Conservation (phyloP, 2,329 filamentous ascomycete genomes). For the Alternaria metachromatica region DNA sequence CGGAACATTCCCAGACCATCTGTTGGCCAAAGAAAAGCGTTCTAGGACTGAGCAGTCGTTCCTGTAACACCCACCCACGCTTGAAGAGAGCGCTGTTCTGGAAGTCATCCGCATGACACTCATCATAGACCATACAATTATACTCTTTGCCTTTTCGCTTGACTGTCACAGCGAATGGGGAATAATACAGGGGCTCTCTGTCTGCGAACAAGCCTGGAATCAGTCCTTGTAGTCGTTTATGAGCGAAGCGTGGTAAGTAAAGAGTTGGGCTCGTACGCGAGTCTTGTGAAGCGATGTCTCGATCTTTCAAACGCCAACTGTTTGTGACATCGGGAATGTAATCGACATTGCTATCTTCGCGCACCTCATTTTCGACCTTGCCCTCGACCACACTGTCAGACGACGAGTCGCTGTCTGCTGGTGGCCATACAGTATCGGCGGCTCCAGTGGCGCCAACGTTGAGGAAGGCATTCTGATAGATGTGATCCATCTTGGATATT, state of each 20-base stretch:
- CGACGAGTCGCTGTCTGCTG: not conserved
- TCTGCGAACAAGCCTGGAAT: not conserved
- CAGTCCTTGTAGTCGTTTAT: not conserved
- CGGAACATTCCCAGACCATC: not conserved
- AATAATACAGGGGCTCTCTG: not conserved
- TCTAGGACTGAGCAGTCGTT: not conserved
- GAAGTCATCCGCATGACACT: fast-evolving
- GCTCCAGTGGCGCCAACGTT: not conserved
- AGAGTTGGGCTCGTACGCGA: no score
- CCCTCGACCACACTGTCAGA: no score
- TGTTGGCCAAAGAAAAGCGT: fast-evolving
- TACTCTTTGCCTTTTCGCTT: not conserved
- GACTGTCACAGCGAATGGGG: fast-evolving
- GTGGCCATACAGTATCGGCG: not conserved
- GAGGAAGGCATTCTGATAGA: not conserved
- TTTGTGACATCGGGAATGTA: not conserved
- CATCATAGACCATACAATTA: fast-evolving
- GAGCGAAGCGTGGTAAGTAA: not conserved
- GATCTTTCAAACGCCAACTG: fast-evolving
- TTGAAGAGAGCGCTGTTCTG: not conserved
- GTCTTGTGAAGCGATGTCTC: not conserved
- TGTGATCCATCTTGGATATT: not conserved
- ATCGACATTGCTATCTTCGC: fast-evolving
- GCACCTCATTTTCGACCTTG: not conserved
- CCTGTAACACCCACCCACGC: not conserved